A percentile compares a stretch with the other conserved stretches of the same genome.
These are phyloP conservation scores for Acacia pycnantha DNA, from an alignment of 331 rosid species.

Conservation along the genomic window DNA sequence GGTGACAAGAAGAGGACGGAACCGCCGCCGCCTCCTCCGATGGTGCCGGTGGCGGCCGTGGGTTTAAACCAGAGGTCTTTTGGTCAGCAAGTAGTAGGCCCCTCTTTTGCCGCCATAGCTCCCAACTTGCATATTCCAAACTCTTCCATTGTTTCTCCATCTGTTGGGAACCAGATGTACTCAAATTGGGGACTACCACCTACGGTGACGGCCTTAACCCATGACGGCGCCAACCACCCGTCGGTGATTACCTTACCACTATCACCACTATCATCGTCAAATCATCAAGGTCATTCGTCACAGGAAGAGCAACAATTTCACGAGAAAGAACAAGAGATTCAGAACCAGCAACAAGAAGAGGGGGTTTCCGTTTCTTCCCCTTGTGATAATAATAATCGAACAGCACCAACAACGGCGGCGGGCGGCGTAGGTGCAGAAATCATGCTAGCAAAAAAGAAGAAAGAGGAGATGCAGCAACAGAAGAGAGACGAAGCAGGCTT, in stretches of 20 bases:
- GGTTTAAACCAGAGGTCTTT: slow-evolving; percentile 11
- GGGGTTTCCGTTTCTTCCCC: slow-evolving; percentile 22
- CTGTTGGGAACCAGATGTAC: slow-evolving; percentile 40
- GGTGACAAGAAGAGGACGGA: slow-evolving; percentile 26
- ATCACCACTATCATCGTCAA: slow-evolving; percentile 22
- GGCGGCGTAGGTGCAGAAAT: slow-evolving; percentile 12
- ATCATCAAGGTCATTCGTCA: slow-evolving; percentile 25
- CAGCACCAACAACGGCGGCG: neutral
- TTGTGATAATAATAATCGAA: slow-evolving; percentile 8
- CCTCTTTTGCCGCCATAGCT: neutral
- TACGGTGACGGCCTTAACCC: slow-evolving; percentile 19
- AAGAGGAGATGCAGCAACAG: slow-evolving; percentile 74
- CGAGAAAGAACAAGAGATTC: neutral
- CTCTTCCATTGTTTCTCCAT: slow-evolving; percentile 22
- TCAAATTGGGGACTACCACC: slow-evolving; percentile 53
- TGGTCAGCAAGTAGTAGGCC: neutral
- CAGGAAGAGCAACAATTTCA: slow-evolving; percentile 34
- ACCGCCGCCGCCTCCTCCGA: neutral
- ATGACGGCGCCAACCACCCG: slow-evolving; percentile 21
- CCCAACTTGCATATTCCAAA: slow-evolving; percentile 35
- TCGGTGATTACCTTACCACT: slow-evolving; percentile 32
- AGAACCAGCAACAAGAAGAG: slow-evolving; percentile 17
- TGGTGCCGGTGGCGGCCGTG: neutral
- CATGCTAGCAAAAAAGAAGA: slow-evolving; percentile 47
- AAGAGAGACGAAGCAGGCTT: slow-evolving; percentile 87